Base-by-base conservation (phyloP, 106 monocot species). In the Dendrobium catenatum region DNA sequence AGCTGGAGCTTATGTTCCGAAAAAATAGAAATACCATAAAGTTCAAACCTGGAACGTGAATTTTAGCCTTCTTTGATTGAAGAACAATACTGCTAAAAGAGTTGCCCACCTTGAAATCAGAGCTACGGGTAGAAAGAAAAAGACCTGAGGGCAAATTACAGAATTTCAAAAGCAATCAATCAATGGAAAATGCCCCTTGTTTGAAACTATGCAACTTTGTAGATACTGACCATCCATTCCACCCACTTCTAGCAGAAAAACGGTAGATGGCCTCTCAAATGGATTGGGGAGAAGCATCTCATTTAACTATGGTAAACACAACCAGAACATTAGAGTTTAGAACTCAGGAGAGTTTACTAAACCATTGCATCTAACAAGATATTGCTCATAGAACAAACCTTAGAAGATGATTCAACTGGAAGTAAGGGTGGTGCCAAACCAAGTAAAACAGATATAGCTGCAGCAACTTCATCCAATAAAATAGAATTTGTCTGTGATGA, bases 391-490 rank as follows among this genome's bases (percentile, higher is more conserved):
- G 9, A 44, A 42, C 11, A 76, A 18, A 97, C 97, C 90, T 97
- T 94, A n/a, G 78, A 77, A 33, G 92, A 90, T 75, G 94, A 92
- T 79, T 90, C 83, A 54, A 75, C 59, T 17, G 87, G 26, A 77
- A 94, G 90, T 0, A 85, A 42, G 55, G 88, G 59, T 77, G 97
- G 90, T 75, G 95, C 89, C 79, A 88, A 84, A 76, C 97, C 97
- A 89, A 99, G 98, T 70, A 98, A 82, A 26, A 94, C 91, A 26
- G 92, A 95, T 82, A 87, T 41, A 6, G 85, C 64, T 80, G 95
- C 91, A 81, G 87, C 77, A 83, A 99, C 86, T 88, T 99, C 95
- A 86, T 83, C 76, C 76, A 49, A 48, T 76, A 10, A 10, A n/a
- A 76, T 76, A 48, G 42, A 48, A 76, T 49, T 26, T 76, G 40